Conservation (phyloP, 2,329 filamentous ascomycete genomes). For the Berkeleyomyces basicola region DNA sequence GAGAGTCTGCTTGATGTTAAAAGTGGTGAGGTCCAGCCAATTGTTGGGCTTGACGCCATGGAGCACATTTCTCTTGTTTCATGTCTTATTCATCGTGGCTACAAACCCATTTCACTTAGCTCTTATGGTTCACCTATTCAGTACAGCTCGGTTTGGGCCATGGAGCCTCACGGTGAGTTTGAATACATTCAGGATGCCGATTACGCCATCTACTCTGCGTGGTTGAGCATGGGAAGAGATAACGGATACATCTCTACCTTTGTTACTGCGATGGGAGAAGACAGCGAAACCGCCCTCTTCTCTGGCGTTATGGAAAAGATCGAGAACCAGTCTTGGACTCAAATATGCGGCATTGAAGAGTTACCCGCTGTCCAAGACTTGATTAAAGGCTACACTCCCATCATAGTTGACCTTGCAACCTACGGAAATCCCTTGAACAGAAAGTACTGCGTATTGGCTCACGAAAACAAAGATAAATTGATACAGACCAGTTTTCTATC, state of each 20-base stretch:
- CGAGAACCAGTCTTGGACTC: slow-evolving; percentile 9
- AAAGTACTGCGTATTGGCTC: slow-evolving; percentile 11
- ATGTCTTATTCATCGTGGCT: slow-evolving; percentile 9
- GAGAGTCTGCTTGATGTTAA: no score
- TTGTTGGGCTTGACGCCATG: no score
- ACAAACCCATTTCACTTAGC: slow-evolving; percentile 15
- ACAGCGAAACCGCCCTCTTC: slow-evolving; percentile 9
- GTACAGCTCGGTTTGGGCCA: slow-evolving; percentile 14
- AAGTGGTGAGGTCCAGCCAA: no score
- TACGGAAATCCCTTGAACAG: slow-evolving; percentile 12
- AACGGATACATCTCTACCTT: slow-evolving; percentile 14
- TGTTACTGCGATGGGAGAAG: slow-evolving; percentile 12
- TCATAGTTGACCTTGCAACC: slow-evolving; percentile 11
- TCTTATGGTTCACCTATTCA: slow-evolving; percentile 9
- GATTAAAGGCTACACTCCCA: neutral
- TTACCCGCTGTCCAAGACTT: slow-evolving; percentile 8
- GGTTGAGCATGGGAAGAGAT: slow-evolving; percentile 10
- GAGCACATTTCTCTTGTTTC: neutral
- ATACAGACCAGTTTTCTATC: slow-evolving; percentile 10
- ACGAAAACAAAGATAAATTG: slow-evolving; percentile 13
- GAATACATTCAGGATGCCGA: slow-evolving; percentile 12
- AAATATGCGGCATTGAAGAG: slow-evolving; percentile 8
- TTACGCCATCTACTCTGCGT: slow-evolving; percentile 10
- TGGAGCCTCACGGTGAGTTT: neutral
- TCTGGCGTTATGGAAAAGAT: slow-evolving; percentile 15